These are phyloP conservation scores for Solanum sitiens DNA, from an alignment of 257 asterid genomes.

Conservation along the genomic window DNA sequence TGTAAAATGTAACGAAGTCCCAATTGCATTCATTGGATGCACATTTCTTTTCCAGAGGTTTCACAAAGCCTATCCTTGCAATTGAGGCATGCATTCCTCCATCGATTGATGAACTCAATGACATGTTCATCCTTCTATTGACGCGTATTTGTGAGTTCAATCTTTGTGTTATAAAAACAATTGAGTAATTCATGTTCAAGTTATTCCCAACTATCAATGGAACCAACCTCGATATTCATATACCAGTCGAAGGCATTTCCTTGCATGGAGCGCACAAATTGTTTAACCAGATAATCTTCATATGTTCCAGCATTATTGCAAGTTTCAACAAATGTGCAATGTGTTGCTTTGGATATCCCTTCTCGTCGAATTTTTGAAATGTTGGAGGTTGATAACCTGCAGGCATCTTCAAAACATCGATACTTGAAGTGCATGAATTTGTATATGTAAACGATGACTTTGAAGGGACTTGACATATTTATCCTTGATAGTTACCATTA, in stretches of 20 bases:
- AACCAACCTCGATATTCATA: rapidly evolving
- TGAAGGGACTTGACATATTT: background rate
- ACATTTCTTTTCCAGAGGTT: background rate
- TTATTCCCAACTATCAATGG: background rate
- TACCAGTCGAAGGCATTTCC: background rate
- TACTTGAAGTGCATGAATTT: background rate
- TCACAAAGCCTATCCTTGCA: no score
- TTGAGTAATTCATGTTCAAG: background rate
- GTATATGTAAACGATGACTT: rapidly evolving
- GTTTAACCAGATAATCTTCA: background rate
- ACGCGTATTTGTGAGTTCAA: background rate
- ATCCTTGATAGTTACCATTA: background rate
- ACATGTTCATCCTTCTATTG: background rate
- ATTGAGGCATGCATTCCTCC: background rate
- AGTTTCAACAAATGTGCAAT: background rate
- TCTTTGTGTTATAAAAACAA: rapidly evolving
- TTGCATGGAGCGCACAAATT: background rate
- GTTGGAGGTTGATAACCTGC: background rate
- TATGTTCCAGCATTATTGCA: rapidly evolving
- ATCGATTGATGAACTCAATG: background rate
- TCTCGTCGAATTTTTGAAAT: background rate
- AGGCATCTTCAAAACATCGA: background rate
- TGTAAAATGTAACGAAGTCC: background rate
- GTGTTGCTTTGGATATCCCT: background rate
- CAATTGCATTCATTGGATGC: background rate